Evolutionary conservation across 306 rosid species (phyloP).

Genomic region (Medicago ruthenica): DNA sequence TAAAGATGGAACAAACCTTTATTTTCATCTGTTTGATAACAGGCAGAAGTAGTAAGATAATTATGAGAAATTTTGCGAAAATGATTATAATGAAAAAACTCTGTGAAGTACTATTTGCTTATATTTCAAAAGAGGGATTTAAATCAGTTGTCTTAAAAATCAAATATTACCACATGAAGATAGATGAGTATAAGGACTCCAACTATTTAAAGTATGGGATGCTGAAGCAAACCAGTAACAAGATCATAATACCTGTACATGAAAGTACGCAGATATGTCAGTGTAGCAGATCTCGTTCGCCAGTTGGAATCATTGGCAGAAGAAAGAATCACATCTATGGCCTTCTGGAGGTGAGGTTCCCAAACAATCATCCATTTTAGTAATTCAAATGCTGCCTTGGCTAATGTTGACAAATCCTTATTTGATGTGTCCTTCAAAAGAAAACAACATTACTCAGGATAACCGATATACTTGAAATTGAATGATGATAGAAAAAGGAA

Average conservation of each 20-base stretch:
- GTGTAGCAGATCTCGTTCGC: constrained; percentile 92
- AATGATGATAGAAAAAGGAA: too few relatives aligned
- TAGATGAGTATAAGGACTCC: constrained; percentile 33
- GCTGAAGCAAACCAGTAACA: constrained; percentile 37
- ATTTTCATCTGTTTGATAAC: constrained; percentile 32
- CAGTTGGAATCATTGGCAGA: constrained; percentile 90
- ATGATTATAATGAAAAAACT: constrained; percentile 23
- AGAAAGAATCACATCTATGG: constrained; percentile 79
- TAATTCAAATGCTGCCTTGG: constrained; percentile 88
- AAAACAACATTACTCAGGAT: constrained; percentile 43
- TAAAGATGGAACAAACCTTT: constrained; percentile 33
- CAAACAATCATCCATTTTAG: constrained; percentile 92
- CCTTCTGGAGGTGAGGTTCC: constrained; percentile 83
- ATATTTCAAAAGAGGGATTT: constrained; percentile 25
- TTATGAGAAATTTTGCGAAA: constrained; percentile 32
- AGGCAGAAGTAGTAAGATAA: constrained; percentile 23
- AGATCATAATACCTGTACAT: constrained; percentile 84
- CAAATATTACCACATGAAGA: constrained; percentile 4
- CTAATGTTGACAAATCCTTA: constrained; percentile 94
- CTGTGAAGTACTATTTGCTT: background rate
- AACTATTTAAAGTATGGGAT: constrained; percentile 22
- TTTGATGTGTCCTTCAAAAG: constrained; percentile 90
- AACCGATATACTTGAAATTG: constrained; percentile 24
- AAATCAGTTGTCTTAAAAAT: constrained; percentile 26
- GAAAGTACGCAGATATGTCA: constrained; percentile 91